Base-by-base conservation (phyloP, 2,329 filamentous ascomycete species). In the Sporothrix brasiliensis region DNA sequence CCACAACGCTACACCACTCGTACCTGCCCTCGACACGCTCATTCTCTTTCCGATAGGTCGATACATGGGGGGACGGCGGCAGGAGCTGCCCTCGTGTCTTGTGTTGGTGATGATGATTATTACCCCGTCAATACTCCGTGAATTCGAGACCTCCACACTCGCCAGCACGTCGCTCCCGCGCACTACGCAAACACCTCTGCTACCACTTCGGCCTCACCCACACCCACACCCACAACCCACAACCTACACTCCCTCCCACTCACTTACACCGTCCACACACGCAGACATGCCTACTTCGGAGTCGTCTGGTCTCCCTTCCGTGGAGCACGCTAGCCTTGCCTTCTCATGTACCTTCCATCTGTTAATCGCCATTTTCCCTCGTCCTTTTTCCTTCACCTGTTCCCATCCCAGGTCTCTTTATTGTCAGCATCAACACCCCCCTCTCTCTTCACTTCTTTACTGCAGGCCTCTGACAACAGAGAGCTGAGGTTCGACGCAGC, bases 311-410 rank as follows among this genome's bases (percentile, higher is more conserved):
- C 69, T 30, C 41, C 41, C 30, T 65, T 50, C 66, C 67, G 70
- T 19, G 10, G 44, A 66, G n/a, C 21, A 69, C 70, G 67, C 70
- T 71, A 71, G 66, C 60, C 53, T 41, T 67, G 21, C 16, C 67
- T 56, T 61, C 50, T 53, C 47, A 61, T 56, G 49, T 56, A 41
- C 68, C 34, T 69, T 66, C 50, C 39, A 39, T 58, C 68, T 39
- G 68, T 69, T 69, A 71, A 67, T 52, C 67, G 61, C 56, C 58
- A 52, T 58, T 44, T 70, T 67, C 21, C 68, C 27, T 44, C 41
- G 2, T 30, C 68, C 39, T 39, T 58, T 70, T 66, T 65, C 54
- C 52, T 69, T 71, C 56, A 71, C 70, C 68, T 52, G 47, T 54
- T 58, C 24, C 49, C 13, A 47, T 49, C 24, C 24, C 61, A 49